Evolutionary conservation across 148 eudicot species (phyloP).

Genomic region (Vaccinium corymbosum): DNA sequence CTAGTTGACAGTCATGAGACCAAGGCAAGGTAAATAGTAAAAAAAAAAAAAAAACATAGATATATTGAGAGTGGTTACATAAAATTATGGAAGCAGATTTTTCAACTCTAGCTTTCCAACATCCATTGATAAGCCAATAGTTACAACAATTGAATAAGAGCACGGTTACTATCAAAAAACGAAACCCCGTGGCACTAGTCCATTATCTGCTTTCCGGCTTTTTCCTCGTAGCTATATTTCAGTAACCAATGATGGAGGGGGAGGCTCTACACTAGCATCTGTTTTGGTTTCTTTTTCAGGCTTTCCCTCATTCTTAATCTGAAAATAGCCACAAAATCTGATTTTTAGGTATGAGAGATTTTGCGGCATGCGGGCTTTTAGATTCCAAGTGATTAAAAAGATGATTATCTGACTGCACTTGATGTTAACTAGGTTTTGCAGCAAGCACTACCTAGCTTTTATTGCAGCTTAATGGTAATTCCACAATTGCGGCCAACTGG

Average conservation of each 20-base stretch:
- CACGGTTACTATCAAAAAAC: background rate
- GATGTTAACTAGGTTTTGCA: background rate
- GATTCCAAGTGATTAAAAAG: background rate
- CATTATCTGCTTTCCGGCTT: background rate
- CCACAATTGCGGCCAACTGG: background rate
- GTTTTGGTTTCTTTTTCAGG: background rate
- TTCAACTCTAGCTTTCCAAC: background rate
- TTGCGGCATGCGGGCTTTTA: background rate
- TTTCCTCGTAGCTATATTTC: background rate
- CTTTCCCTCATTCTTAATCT: background rate
- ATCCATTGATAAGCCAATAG: background rate
- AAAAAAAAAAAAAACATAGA: background rate
- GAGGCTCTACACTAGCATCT: too few species aligned
- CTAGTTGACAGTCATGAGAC: background rate
- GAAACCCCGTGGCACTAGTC: background rate
- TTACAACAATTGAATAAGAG: background rate
- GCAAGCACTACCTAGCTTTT: background rate
- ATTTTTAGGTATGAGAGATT: background rate
- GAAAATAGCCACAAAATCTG: background rate
- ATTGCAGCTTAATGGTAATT: background rate
- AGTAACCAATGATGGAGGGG: too few species aligned
- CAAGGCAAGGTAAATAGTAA: background rate
- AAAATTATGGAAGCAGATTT: background rate
- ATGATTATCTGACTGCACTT: background rate
- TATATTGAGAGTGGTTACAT: background rate